Evolutionary conservation across 768 basidiomycete species (phyloP), one percentile per base, ranked within the genome.

Genomic region (Auricularia sp.): DNA sequence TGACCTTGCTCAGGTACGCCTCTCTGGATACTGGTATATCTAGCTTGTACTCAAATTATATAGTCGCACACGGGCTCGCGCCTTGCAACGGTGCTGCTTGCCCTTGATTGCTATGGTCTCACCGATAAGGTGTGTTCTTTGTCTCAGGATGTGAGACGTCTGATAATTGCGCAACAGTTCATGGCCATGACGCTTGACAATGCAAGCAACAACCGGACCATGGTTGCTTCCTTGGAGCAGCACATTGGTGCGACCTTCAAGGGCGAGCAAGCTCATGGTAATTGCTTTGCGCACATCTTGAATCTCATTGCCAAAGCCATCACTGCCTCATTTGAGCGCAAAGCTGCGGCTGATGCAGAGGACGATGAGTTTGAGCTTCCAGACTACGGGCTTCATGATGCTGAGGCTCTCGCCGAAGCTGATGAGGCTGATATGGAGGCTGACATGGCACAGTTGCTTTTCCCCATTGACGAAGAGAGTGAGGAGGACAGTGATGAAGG

Each of bases 251-350:
- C 5, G 7, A 13, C 47, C 16, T 51, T 51, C 21, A 51, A 51
- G 21, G 0, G 21, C 29, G 0, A 66, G 62, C 0, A 76, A 70
- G 29, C 74, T 69, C 1, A 73, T 71, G 0, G 56, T 69, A 51
- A 51, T 0, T 82, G 80, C 65, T 80, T 82, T 61, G 63, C 68
- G 0, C 80, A 82, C 54, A 69, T 77, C 4, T n/a, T 80, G 24
- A 78, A 77, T 58, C 67, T 82, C 0, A 69, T 76, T 1, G 77
- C 75, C 0, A 77, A 78, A 59, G 69, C 67, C 0, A 24, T 78
- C 0, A 44, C 79, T 0, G 1, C 62, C 0, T 67, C 71, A 58
- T 81, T 80, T 69, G 76, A 81, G 37, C 56, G 74, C 8, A 65
- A 66, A 3, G 70, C 71, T 44, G 63, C n/a, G 13, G 59, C 67